Evolutionary conservation across 1,284 basidiomycete genomes (phyloP).

Genomic region (Sanguinoderma infundibulare): DNA sequence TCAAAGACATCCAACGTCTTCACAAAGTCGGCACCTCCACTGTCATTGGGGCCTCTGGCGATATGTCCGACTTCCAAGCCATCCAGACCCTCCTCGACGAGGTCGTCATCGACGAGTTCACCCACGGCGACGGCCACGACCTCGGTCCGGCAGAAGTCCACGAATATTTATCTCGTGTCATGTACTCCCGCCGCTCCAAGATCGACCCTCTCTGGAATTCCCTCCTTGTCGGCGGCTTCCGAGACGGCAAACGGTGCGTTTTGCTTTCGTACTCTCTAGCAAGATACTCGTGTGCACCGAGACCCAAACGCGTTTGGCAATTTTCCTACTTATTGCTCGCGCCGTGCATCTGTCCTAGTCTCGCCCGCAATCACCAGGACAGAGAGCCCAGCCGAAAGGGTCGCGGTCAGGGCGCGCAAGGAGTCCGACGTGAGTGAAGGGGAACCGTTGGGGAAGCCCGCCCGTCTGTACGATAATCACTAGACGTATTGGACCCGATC

Average conservation of each 20-base stretch:
- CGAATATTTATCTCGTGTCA: conserved; percentile 89
- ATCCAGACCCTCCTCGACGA: conserved; percentile 81
- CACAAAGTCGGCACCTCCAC: conserved; percentile 85
- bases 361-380: background rate
- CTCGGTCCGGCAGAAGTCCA: conserved; percentile 93
- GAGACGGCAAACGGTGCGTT: conserved; percentile 75
- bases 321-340: background rate
- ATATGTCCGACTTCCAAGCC: conserved; percentile 98
- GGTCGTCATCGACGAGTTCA: conserved; percentile 80
- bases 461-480: too few relatives aligned
- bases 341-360: background rate
- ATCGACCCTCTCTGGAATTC: conserved; percentile 98
- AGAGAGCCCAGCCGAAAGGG: too few relatives aligned
- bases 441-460: too few relatives aligned
- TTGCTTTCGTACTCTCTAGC: background rate
- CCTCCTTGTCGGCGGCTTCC: conserved; percentile 90
- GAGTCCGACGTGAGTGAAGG: too few relatives aligned
- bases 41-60: conserved; percentile 91
- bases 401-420: too few relatives aligned
- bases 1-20: conserved; percentile 94
- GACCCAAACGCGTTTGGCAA: too few relatives aligned
- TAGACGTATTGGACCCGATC: too few relatives aligned
- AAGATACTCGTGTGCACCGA: background rate
- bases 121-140: conserved; percentile 81
- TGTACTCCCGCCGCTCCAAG: conserved; percentile 90